Evolutionary conservation across 2,329 filamentous ascomycete genomes (phyloP).

Genomic region (Fusarium ramigenum): DNA sequence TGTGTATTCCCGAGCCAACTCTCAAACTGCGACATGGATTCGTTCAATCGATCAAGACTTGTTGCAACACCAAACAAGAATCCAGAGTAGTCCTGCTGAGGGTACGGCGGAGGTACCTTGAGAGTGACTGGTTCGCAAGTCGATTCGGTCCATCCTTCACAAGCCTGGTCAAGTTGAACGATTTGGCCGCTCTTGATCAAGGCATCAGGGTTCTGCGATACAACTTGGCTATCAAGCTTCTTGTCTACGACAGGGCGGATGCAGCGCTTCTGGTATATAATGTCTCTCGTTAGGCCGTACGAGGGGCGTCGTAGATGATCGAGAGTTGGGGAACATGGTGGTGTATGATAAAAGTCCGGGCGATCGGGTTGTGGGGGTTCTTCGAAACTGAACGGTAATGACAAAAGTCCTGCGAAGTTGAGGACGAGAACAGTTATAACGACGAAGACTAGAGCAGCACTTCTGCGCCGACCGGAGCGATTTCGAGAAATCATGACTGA

Average conservation of each 20-base stretch:
- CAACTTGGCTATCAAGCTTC: conserved; percentile 48
- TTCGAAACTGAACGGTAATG: conserved; percentile 36
- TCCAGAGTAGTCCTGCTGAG: conserved; percentile 56
- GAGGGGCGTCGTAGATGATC: conserved; percentile 44
- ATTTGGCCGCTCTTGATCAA: conserved; percentile 49
- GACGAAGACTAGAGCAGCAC: conserved; percentile 10
- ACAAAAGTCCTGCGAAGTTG: conserved; percentile 17
- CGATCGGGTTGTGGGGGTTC: conserved; percentile 29
- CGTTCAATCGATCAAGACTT: conserved; percentile 58
- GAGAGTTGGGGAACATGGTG: conserved; percentile 41
- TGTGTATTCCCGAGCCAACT: conserved; percentile 65
- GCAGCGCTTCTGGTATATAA: conserved; percentile 57
- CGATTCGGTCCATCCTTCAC: conserved; percentile 35
- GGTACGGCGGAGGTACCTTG: conserved; percentile 56
- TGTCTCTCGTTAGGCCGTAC: conserved; percentile 51
- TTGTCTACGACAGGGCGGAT: conserved; percentile 50
- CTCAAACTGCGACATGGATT: conserved; percentile 60
- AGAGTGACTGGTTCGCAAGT: conserved; percentile 57
- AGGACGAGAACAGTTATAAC: conserved; percentile 18
- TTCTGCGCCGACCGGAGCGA: conserved; percentile 31
- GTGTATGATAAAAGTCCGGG: conserved; percentile 28
- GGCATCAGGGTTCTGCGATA: conserved; percentile 51
- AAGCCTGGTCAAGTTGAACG: conserved; percentile 43
- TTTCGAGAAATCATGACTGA: conserved; percentile 26
- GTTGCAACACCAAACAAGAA: conserved; percentile 68